Base-by-base conservation (phyloP, 2,329 filamentous ascomycete species). In the Pseudogymnoascus pannorum region DNA sequence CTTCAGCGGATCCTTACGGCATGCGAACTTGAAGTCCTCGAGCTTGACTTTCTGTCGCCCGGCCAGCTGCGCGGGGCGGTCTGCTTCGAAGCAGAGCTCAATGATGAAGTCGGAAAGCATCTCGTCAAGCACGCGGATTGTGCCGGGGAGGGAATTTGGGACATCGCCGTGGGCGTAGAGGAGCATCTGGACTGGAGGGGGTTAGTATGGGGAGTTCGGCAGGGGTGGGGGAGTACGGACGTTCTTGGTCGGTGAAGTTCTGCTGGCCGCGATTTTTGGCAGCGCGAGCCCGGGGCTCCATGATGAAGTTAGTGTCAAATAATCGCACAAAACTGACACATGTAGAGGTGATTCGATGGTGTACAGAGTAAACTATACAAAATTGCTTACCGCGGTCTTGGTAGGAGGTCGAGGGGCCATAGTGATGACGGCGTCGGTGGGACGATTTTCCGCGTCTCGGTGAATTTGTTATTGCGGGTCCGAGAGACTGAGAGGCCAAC, bases 71-170 rank as follows among this genome's bases (percentile, higher is more conserved):
- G 94, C 94, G 60, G 88, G 87, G 48, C 90, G 86, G 4, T 92
- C 91, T 3, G 94, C 93, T 72, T 91, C 88, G 77, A 96, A 94
- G 75, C 90, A 93, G 60, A 94, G 87, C 73, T 94, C 91, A 72
- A 96, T 91, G 73, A 97, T 91, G 79, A 96, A 97, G 78, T 97
- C 94, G 65, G 92, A 96, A 64, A 96, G 85, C 68, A 97, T 93
- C 77, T 97, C 92, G 79, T 97, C 94, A 58, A 97, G 87, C 59
- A 93, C 84, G 64, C 89, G 87, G 63, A 96, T 82, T 8, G 92
- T 97, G 72, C 92, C 86, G 16, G 89, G 87, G 24, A 97, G 86
- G 0, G 92, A 90, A 61, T 88, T 81, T 62, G 83, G 80, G 61
- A 88, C 84, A 75, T 95, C 91, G 72, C 91, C 92, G 72, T 90